Conservation (phyloP, 1,139 yeast species). For the Blastobotrys arbuscula region DNA sequence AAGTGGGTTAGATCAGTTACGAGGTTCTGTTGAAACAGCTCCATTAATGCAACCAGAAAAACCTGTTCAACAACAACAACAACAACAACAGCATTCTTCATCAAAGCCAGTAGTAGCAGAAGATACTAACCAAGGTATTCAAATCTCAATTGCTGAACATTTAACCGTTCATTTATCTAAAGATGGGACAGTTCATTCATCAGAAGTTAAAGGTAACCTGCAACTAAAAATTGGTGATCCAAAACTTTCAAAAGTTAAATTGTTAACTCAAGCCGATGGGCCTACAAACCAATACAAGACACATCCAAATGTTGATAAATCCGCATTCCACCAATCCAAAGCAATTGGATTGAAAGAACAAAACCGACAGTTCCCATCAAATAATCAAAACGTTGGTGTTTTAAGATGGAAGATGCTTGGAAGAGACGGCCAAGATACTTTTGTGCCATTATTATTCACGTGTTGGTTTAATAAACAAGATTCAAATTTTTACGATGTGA, state of each 20-base stretch:
- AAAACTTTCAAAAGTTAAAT: conserved; percentile 57
- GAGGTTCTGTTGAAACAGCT: conserved; percentile 38
- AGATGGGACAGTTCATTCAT: conserved; percentile 69
- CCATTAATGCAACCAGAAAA: conserved; percentile 23
- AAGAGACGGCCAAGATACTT: conserved; percentile 48
- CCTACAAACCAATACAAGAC: conserved; percentile 71
- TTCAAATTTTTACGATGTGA: conserved; percentile 56
- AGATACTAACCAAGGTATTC: conserved; percentile 65
- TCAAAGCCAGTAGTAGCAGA: conserved; percentile 33
- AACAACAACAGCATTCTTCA: conserved; percentile 20
- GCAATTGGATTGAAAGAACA: conserved; percentile 72
- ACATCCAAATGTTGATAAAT: conserved; percentile 91
- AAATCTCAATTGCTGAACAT: conserved; percentile 72
- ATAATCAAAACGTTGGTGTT: conserved; percentile 85
- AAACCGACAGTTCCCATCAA: conserved; percentile 77
- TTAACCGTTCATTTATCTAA: conserved; percentile 72
- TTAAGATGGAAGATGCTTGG: conserved; percentile 63
- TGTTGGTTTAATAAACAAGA: conserved; percentile 78
- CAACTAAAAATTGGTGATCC: conserved; percentile 80
- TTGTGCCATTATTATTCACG: conserved; percentile 69
- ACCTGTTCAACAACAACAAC: not conserved
- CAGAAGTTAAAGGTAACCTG: conserved; percentile 87
- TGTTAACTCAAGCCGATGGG: conserved; percentile 49
- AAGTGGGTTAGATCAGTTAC: conserved; percentile 40
- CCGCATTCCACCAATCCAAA: conserved; percentile 51